A percentile compares a stretch with the other conserved stretches of the same genome.
These are phyloP conservation scores for Glarea lozoyensis DNA, from an alignment of 495 filamentous ascomycete genomes.

Conservation along the genomic window DNA sequence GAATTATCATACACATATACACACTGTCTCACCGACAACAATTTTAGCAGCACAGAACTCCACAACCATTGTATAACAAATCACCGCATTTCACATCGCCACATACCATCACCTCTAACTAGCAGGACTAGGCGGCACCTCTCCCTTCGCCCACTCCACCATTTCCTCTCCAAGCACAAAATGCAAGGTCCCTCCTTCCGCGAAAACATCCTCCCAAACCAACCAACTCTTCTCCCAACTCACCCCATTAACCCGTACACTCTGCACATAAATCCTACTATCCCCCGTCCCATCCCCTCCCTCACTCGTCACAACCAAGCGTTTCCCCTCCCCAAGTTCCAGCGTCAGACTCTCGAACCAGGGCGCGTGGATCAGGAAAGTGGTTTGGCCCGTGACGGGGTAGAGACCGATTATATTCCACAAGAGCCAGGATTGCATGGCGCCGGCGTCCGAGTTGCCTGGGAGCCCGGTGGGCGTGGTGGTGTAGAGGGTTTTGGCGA, in stretches of 20 bases:
- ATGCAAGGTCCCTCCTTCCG: slow-evolving; percentile 49
- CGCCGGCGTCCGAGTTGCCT: slow-evolving; percentile 60
- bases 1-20: too few relatives aligned
- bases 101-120: too few relatives aligned
- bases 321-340: slow-evolving; percentile 43
- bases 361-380: slow-evolving; percentile 54
- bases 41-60: too few relatives aligned
- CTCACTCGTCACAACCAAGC: slow-evolving; percentile 43
- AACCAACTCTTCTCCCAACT: slow-evolving; percentile 52
- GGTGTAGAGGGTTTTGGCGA: slow-evolving; percentile 48
- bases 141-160: slow-evolving; percentile 46
- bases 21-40: too few relatives aligned
- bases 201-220: slow-evolving; percentile 55
- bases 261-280: slow-evolving; percentile 48
- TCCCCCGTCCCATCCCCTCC: slow-evolving; percentile 34
- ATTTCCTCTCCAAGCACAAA: slow-evolving; percentile 48
- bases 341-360: slow-evolving; percentile 52
- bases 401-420: slow-evolving; percentile 68
- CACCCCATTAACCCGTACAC: slow-evolving; percentile 38
- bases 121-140: slow-evolving; percentile 39
- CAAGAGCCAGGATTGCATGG: slow-evolving; percentile 60
- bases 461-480: slow-evolving; percentile 43
- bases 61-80: too few relatives aligned
- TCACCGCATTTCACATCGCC: too few relatives aligned
- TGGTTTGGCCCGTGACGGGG: slow-evolving; percentile 55